A percentile compares a stretch with the other conserved stretches of the same genome.
These are phyloP conservation scores for Myxozyma geophila DNA, from an alignment of 805 yeast species.

Conservation along the genomic window DNA sequence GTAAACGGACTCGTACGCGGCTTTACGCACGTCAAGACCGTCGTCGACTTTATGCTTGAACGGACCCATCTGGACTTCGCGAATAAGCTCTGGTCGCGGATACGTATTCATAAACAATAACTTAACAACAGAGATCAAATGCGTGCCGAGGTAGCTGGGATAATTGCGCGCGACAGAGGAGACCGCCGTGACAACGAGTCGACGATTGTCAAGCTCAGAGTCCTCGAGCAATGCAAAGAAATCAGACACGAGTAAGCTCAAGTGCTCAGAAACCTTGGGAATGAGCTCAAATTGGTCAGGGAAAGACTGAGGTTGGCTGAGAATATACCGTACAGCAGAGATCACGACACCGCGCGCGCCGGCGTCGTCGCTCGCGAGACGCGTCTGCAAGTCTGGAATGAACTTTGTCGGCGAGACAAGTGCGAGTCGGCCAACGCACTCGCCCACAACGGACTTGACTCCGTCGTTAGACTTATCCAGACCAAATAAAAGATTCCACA, in stretches of 20 bases:
- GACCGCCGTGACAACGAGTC: constrained; percentile 62
- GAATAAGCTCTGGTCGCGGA: constrained; percentile 61
- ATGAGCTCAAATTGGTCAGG: constrained; percentile 32
- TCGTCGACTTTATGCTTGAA: constrained; percentile 81
- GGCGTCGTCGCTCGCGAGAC: constrained; percentile 38
- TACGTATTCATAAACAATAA: constrained; percentile 58
- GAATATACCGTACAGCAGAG: constrained; percentile 48
- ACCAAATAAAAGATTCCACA: constrained; percentile 37
- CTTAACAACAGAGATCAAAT: constrained; percentile 55
- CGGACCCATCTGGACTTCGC: constrained; percentile 80
- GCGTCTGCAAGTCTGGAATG: constrained; percentile 42
- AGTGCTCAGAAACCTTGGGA: constrained; percentile 33
- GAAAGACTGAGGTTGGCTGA: constrained; percentile 42
- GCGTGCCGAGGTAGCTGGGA: constrained; percentile 53
- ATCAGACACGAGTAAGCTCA: constrained; percentile 41
- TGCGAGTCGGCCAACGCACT: constrained; percentile 33
- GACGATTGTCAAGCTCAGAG: constrained; percentile 58
- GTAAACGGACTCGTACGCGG: constrained; percentile 70
- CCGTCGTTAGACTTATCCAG: constrained; percentile 26
- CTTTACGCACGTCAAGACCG: constrained; percentile 72
- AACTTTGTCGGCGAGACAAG: constrained; percentile 44
- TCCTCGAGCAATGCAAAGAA: constrained; percentile 44
- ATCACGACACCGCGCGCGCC: constrained; percentile 41
- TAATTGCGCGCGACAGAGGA: constrained; percentile 63
- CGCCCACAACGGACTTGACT: constrained; percentile 24